phyloP scores from a whole-genome alignment of 106 monocot genomes.

The Alisma plantagoaquatica region DNA sequence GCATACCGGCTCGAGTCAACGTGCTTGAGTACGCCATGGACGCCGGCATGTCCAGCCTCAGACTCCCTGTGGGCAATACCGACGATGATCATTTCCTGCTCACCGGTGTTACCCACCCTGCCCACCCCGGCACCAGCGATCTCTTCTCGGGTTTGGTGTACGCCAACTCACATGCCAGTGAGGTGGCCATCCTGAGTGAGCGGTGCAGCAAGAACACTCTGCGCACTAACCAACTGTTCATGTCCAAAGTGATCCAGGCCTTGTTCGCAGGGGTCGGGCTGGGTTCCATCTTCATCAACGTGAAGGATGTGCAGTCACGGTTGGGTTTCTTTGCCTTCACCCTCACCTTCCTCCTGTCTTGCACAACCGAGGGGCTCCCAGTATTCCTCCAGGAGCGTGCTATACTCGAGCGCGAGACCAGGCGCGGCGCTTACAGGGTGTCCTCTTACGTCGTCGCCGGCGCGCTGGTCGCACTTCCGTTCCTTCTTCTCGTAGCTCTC shows the following conservation, averaged over 20 bases:
- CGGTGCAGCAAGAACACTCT: conserved; percentile 64
- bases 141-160: conserved; percentile 9
- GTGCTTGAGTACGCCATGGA: conserved; percentile 89
- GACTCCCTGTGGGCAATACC: too few species aligned
- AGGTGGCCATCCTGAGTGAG: conserved; percentile 40
- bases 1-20: conserved; percentile 68
- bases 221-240: conserved; percentile 64
- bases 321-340: conserved; percentile 89
- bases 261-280: conserved; percentile 40
- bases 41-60: conserved; percentile 6
- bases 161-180: conserved; percentile 41
- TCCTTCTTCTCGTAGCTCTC: conserved; percentile 45
- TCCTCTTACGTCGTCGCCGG: conserved; percentile 75
- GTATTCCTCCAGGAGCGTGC: conserved; percentile 71
- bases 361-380: conserved; percentile 73
- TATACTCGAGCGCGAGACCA: conserved; percentile 58
- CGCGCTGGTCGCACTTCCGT: conserved; percentile 51
- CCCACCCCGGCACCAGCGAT: neutral
- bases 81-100: too few species aligned
- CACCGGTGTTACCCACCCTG: neutral
- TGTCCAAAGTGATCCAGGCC: conserved; percentile 60
- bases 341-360: conserved; percentile 82
- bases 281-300: conserved; percentile 69
- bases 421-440: conserved; percentile 75
- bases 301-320: conserved; percentile 30